These are phyloP conservation scores for Exophiala sp. DNA, from an alignment of 2,329 filamentous ascomycete species.

Conservation along the genomic window DNA sequence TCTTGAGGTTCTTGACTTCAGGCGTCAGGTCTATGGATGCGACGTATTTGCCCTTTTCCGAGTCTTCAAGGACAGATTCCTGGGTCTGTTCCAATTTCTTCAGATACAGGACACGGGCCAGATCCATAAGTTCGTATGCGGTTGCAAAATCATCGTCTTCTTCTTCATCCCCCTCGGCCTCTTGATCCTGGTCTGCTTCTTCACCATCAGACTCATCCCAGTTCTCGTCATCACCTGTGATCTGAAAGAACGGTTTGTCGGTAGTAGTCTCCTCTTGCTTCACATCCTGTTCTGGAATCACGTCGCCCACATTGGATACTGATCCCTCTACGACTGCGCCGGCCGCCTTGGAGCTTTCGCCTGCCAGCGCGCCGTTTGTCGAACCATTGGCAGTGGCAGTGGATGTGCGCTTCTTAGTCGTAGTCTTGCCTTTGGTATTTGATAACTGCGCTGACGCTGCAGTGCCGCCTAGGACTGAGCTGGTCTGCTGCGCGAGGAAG, in stretches of 20 bases:
- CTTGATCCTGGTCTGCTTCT: constrained; percentile 52
- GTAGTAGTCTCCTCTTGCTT: constrained; percentile 32
- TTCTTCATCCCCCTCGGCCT: constrained; percentile 40
- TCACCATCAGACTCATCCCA: constrained; percentile 81
- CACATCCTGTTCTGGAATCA: constrained; percentile 35
- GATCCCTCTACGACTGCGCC: constrained; percentile 3
- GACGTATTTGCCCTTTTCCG: constrained; percentile 43
- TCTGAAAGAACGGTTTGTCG: constrained; percentile 83
- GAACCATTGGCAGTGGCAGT: constrained; percentile 17
- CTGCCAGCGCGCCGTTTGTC: constrained; percentile 5
- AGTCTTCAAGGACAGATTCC: constrained; percentile 34
- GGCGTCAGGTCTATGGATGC: constrained; percentile 32
- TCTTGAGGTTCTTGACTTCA: constrained; percentile 63
- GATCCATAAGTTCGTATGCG: constrained; percentile 62
- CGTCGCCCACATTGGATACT: constrained; percentile 43
- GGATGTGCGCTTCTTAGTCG: constrained; percentile 35
- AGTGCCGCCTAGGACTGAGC: constrained; percentile 85
- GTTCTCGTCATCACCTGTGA: constrained; percentile 82
- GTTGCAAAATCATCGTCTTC: constrained; percentile 63
- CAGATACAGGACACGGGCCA: constrained; percentile 57
- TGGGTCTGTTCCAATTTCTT: constrained; percentile 53
- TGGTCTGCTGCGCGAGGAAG: constrained; percentile 89
- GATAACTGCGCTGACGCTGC: constrained; percentile 54
- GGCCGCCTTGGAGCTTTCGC: constrained; percentile 7
- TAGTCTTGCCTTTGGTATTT: constrained; percentile 50